These are phyloP conservation scores for Aspergillus jensenii DNA, from an alignment of 2,329 filamentous ascomycete genomes.

Conservation along the genomic window DNA sequence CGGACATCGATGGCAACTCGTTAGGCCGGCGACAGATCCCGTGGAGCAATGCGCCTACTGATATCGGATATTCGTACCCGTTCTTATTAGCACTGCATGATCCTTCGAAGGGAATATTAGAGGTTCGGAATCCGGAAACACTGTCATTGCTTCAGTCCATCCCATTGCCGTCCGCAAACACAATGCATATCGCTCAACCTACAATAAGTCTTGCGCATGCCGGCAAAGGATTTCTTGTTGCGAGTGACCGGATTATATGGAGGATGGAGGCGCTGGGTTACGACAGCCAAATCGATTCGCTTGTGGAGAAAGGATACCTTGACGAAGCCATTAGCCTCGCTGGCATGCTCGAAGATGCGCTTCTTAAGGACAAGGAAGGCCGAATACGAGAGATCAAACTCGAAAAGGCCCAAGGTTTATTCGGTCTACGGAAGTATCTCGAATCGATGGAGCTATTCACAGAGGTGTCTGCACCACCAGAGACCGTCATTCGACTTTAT, in stretches of 20 bases:
- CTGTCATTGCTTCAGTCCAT: slow-evolving; percentile 87
- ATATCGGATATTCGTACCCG: slow-evolving; percentile 93
- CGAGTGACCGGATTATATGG: slow-evolving; percentile 90
- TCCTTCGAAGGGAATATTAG: slow-evolving; percentile 77
- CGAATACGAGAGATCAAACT: slow-evolving; percentile 85
- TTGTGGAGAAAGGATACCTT: slow-evolving; percentile 70
- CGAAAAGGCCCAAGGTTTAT: slow-evolving; percentile 82
- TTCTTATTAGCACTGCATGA: slow-evolving; percentile 87
- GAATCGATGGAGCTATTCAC: slow-evolving; percentile 89
- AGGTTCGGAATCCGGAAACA: slow-evolving; percentile 90
- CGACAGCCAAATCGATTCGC: slow-evolving; percentile 79
- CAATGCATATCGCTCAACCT: slow-evolving; percentile 87
- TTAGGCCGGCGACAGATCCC: slow-evolving; percentile 85
- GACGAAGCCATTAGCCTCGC: slow-evolving; percentile 93
- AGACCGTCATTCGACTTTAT: slow-evolving; percentile 81
- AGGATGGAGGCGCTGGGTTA: slow-evolving; percentile 94
- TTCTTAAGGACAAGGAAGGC: slow-evolving; percentile 78
- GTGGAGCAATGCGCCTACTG: slow-evolving; percentile 84
- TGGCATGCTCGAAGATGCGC: slow-evolving; percentile 85
- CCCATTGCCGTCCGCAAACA: slow-evolving; percentile 73
- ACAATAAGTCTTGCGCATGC: slow-evolving; percentile 93
- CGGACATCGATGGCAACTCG: slow-evolving; percentile 78
- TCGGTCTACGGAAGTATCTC: slow-evolving; percentile 77
- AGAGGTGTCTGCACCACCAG: slow-evolving; percentile 84
- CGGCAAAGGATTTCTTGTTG: slow-evolving; percentile 91